phyloP scores from a whole-genome alignment of 805 yeast species.

The Wickerhamomyces canadensis region DNA sequence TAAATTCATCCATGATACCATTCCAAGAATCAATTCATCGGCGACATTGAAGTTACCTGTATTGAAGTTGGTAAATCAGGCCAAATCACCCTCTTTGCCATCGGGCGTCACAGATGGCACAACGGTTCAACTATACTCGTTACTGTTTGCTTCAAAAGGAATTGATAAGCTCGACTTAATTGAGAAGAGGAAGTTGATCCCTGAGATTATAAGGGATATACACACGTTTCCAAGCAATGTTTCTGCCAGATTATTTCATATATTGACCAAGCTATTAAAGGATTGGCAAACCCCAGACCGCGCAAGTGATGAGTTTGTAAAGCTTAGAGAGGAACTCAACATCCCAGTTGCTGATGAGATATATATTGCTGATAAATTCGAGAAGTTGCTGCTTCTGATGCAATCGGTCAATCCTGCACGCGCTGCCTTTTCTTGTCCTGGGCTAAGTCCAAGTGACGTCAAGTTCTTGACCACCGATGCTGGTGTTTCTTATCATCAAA shows the following conservation, averaged over 20 bases:
- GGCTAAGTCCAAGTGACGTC: conserved; percentile 51
- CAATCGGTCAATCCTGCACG: conserved; percentile 38
- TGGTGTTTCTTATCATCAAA: conserved; percentile 55
- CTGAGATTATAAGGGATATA: conserved; percentile 43
- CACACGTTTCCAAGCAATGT: conserved; percentile 30
- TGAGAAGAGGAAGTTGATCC: conserved; percentile 35
- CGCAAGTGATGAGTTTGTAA: conserved; percentile 38
- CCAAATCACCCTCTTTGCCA: conserved; percentile 45
- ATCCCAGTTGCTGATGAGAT: conserved; percentile 37
- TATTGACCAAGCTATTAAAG: conserved; percentile 49
- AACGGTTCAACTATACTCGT: conserved; percentile 53
- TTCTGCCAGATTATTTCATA: conserved; percentile 55
- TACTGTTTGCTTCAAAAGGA: conserved; percentile 65
- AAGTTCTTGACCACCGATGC: conserved; percentile 64
- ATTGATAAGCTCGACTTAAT: conserved; percentile 46
- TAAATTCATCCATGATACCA: conserved; percentile 58
- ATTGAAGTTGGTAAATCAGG: conserved; percentile 56
- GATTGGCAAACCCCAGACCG: conserved; percentile 45
- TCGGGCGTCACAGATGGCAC: conserved; percentile 34
- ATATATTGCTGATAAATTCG: conserved; percentile 42
- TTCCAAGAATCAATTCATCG: conserved; percentile 59
- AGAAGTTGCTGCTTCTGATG: conserved; percentile 51
- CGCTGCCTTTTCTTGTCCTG: conserved; percentile 48
- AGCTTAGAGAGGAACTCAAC: conserved; percentile 28
- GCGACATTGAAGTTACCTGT: conserved; percentile 57